Conservation (phyloP, 2,329 filamentous ascomycete species). For the Paramyrothecium sp. region DNA sequence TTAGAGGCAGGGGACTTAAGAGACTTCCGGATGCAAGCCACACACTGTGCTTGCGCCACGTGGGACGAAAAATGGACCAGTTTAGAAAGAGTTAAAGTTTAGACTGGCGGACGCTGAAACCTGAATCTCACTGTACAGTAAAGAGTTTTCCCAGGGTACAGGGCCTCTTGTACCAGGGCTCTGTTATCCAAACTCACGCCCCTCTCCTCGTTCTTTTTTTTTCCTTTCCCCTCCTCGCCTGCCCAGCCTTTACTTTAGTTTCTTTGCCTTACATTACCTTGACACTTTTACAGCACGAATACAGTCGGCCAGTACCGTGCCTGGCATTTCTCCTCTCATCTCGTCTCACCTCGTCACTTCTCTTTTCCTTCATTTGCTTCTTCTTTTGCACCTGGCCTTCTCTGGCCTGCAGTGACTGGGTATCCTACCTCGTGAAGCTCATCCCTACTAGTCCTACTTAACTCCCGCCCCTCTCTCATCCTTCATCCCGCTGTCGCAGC, state of each 20-base stretch:
- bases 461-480: slow-evolving; percentile 7
- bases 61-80: not conserved
- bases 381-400: not conserved
- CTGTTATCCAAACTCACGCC: not conserved
- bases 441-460: slow-evolving; percentile 1
- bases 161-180: not conserved
- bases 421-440: not conserved
- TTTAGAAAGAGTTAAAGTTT: not conserved
- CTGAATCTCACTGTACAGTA: not conserved
- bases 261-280: no score
- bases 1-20: not conserved
- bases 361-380: not conserved
- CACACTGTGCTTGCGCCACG: not conserved
- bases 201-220: no score
- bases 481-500: slow-evolving; percentile 4
- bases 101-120: not conserved
- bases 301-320: no score
- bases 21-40: not conserved
- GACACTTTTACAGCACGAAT: no score
- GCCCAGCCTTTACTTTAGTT: no score
- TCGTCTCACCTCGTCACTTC: not conserved
- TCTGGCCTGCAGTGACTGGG: not conserved
- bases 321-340: no score
- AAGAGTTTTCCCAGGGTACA: not conserved
- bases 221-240: no score